Percentiles rank a stretch among this genome's conserved stretches.
These are phyloP conservation scores for Pleomassaria siparia DNA, from an alignment of 2,329 filamentous ascomycete species.

Conservation along the genomic window DNA sequence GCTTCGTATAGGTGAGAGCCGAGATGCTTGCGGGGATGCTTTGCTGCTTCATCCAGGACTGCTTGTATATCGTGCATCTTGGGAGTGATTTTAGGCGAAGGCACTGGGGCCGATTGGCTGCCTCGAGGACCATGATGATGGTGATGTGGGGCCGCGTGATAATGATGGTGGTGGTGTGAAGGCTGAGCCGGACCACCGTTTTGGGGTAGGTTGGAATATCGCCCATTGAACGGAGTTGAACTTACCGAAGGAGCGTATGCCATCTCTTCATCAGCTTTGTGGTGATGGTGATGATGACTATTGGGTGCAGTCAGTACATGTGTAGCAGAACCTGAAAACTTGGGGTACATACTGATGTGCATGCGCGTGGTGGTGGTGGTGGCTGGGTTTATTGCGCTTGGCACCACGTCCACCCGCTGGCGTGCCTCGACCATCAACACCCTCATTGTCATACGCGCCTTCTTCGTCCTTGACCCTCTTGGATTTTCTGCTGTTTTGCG, in stretches of 20 bases:
- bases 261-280: constrained; percentile 55
- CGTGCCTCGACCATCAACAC: constrained; percentile 62
- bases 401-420: constrained; percentile 62
- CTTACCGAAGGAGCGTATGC: constrained; percentile 23
- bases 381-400: constrained; percentile 61
- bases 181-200: constrained; percentile 27
- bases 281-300: constrained; percentile 57
- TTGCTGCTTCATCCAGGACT: constrained; percentile 70
- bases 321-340: constrained; percentile 4
- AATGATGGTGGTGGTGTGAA: constrained; percentile 43
- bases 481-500: constrained; percentile 39
- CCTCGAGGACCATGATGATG: constrained; percentile 37
- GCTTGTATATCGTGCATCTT: constrained; percentile 57
- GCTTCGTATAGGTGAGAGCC: constrained; percentile 83
- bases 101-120: constrained; percentile 23
- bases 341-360: constrained; percentile 52
- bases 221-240: constrained; percentile 24
- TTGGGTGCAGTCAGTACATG: constrained; percentile 11
- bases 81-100: constrained; percentile 61
- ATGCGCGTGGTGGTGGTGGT: constrained; percentile 60
- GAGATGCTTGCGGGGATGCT: constrained; percentile 74
- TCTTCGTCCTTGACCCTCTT: constrained; percentile 79
- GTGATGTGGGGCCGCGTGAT: constrained; percentile 39
- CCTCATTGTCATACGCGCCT: constrained; percentile 64
- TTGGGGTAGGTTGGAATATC: constrained; percentile 32